Base-by-base conservation (phyloP, 2,329 filamentous ascomycete genomes). In the Xylariaceae sp. region DNA sequence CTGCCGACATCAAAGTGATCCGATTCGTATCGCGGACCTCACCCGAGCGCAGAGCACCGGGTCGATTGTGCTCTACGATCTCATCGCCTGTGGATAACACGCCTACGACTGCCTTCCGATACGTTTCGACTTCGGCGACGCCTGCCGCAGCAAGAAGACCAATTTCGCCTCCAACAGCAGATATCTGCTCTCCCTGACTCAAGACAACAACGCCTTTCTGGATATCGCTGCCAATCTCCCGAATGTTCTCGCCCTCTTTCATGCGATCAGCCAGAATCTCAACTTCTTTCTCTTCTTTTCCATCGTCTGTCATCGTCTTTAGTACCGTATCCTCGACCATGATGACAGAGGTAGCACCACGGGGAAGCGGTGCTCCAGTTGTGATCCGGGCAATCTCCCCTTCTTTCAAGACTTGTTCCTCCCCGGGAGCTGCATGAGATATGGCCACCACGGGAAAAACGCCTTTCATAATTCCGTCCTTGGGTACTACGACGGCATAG, bases 241-340 rank as follows among this genome's bases (percentile, higher is more conserved):
- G 84, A 18, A 99, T 83, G 59, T 99, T 99, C 67, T 97, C 91
- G 17, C 88, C 89, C 3, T 83, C 73, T 47, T 83, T 82, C 45
- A 97, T 83, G 9, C 82, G 83, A 28, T 86, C 84, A 0, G 90
- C 90, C 1, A 96, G 75, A 36, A 99, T 92, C 67, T 96, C 89
- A 2, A 99, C 82, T 55, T 91, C 88, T 45, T 86, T 86, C 69
- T 99, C 94, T 71, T 99, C 94, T 46, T 78, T 79, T 0, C 86
- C 89, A 60, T 96, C 89, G 0, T 88, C 85, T 0, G 90, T 94
- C 70, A 83, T 84, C 1, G 82, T 85, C 54, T 81, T 83, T 5
- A 99, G 75, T 1, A 86, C 73, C 0, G 94, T 99, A 65, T 97
- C 94, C 72, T 99, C 94, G 0, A 99, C 94, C 90, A 95, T 97